Evolutionary conservation across 768 basidiomycete genomes (phyloP).

Genomic region (Mycena chlorophos): DNA sequence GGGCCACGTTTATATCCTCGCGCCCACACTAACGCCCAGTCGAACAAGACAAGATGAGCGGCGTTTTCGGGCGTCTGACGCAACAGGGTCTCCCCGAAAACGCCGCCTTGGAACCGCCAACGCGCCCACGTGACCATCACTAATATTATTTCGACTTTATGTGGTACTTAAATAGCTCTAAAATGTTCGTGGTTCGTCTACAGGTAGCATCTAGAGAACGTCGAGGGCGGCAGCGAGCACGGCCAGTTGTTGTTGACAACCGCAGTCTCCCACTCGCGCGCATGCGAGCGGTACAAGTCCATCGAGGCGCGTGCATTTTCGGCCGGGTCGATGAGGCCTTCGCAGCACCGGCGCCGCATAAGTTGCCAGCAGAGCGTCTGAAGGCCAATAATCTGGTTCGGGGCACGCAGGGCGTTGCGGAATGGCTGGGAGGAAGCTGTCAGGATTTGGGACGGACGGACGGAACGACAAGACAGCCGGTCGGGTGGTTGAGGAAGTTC

Average conservation of each 20-base stretch:
- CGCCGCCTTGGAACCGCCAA: not conserved
- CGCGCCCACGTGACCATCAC: not conserved
- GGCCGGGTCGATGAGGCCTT: constrained; percentile 66
- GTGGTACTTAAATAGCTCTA: not conserved
- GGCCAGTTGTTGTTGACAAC: constrained; percentile 71
- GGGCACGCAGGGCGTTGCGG: constrained; percentile 62
- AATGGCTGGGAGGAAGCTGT: constrained; percentile 52
- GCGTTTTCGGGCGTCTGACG: not conserved
- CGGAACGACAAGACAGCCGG: constrained; percentile 2
- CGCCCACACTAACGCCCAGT: not conserved
- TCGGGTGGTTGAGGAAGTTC: constrained; percentile 11
- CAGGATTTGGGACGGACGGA: constrained; percentile 7
- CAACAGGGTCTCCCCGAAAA: not conserved
- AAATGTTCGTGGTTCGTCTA: constrained; percentile 30
- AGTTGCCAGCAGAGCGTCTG: constrained; percentile 82
- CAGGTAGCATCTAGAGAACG: constrained; percentile 78
- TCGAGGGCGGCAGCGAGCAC: constrained; percentile 70
- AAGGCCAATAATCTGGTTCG: constrained; percentile 69
- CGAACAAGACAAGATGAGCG: not conserved
- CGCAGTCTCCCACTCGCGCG: constrained; percentile 64
- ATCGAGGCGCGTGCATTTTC: constrained; percentile 72
- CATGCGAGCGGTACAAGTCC: constrained; percentile 58
- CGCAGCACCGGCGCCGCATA: constrained; percentile 76
- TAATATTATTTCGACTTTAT: too few relatives aligned
- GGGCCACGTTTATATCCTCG: not conserved